A percentile compares a stretch with the other conserved stretches of the same genome.
phyloP scores from a whole-genome alignment of 2,329 filamentous ascomycete genomes.

The Diaporthe sp. region DNA sequence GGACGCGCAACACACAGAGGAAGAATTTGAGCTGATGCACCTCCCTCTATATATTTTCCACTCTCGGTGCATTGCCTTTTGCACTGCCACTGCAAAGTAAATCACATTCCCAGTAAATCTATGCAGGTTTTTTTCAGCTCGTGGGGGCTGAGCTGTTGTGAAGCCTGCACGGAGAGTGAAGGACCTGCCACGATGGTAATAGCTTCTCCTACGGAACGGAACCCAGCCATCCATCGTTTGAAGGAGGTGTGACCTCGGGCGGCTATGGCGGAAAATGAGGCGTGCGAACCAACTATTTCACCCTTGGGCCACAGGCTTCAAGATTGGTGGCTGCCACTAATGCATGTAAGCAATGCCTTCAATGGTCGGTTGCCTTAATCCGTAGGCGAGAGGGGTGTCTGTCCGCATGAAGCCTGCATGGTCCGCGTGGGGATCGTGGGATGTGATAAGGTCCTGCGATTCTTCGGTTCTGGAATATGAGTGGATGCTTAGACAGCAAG shows the following conservation, averaged over 20 bases:
- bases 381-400: neutral
- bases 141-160: neutral
- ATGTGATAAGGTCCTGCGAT: neutral
- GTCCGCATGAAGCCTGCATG: neutral
- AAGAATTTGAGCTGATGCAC: neutral
- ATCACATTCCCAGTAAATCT: neutral
- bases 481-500: neutral
- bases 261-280: neutral
- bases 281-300: neutral
- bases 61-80: neutral
- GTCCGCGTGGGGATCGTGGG: neutral
- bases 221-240: neutral
- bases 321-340: slow-evolving; percentile 4
- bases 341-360: slow-evolving; percentile 17
- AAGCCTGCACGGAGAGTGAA: neutral
- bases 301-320: neutral
- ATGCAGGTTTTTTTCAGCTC: slow-evolving; percentile 6
- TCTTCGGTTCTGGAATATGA: too few species aligned
- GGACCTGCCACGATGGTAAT: neutral
- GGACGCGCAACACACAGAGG: slow-evolving; percentile 1
- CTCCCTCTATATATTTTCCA: slow-evolving; percentile 10
- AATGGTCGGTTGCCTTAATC: neutral
- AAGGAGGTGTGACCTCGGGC: neutral
- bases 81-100: neutral
- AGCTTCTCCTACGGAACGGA: neutral